Conservation (phyloP, 2,329 filamentous ascomycete species). For the Paraphaeosphaeria minitans region DNA sequence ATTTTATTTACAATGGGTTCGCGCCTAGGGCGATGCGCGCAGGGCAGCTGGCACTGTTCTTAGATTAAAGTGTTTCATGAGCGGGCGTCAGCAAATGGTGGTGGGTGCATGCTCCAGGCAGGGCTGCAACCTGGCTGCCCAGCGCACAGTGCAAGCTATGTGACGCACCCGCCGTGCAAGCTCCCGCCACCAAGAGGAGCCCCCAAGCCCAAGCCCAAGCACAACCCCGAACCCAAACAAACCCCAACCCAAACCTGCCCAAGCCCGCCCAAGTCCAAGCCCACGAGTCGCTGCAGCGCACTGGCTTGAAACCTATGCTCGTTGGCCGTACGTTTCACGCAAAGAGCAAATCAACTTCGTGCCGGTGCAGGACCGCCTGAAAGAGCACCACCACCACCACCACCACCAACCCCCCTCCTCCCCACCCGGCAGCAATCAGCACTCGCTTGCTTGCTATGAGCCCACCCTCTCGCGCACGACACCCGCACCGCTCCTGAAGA, state of each 20-base stretch:
- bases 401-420: not conserved
- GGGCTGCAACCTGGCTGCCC: too few relatives aligned
- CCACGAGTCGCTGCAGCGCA: constrained; percentile 10
- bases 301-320: not conserved
- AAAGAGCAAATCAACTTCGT: not conserved
- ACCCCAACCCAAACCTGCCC: too few relatives aligned
- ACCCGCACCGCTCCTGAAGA: constrained; percentile 24
- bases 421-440: constrained; percentile 7
- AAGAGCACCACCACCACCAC: not conserved
- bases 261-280: too few relatives aligned
- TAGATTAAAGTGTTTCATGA: constrained; percentile 12
- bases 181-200: constrained; percentile 31
- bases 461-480: constrained; percentile 22
- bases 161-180: constrained; percentile 35
- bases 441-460: constrained; percentile 32
- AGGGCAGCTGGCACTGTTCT: constrained; percentile 6
- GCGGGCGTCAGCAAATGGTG: constrained; percentile 12
- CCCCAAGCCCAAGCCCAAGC: constrained; percentile 22
- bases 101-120: not conserved
- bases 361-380: not conserved
- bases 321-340: not conserved
- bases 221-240: not conserved
- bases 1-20: not conserved
- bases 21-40: not conserved
- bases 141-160: constrained; percentile 2